Base-by-base conservation (phyloP, 2,329 filamentous ascomycete genomes). In the Penicillium sp. region DNA sequence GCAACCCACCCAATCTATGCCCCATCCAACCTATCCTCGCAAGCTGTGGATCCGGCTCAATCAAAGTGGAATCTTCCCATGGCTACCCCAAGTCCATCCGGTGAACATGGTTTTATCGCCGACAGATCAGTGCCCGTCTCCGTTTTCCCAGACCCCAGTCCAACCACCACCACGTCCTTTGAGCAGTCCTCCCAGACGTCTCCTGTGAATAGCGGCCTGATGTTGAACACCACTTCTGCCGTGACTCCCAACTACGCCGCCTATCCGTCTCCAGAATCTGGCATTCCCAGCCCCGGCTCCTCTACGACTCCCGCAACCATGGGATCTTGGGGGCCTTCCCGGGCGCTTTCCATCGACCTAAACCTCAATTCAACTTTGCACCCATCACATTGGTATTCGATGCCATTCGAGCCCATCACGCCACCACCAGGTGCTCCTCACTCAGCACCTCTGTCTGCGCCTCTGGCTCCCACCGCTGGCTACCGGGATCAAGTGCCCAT, bases 331-430 rank as follows among this genome's bases (percentile, higher is more conserved):
- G n/a, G n/a, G 51, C 27, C 42, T 2, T 20, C 43, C 25, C 51
- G 48, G 13, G 35, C 50, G 4, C 47, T 48, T 3, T 51, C 48
- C 4, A 48, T 48, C 13, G 54, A 57, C 25, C 34, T 56, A 22
- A 47, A 45, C 16, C 35, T 48, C 13, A 52, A 52, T 25, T 41
- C 50, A 3, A 27, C 35, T 20, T 22, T 54, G 29, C 39, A 47
- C n/a, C 34, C 49, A 4, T 28, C 51, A 15, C 53, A 55, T 14
- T 62, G 59, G 59, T 61, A 60, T 33, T 40, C 51, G 1, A 44
- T 60, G 39, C 45, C 57, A 26, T 50, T 57, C 15, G 57, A 57
- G 16, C 41, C 48, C 9, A 43, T 51, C 12, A 51, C 50, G 10
- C 57, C 51, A 7, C 44, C 46, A 20, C 30, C 46, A 2, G 35